phyloP scores from a whole-genome alignment of 495 filamentous ascomycete genomes.

The Chaetomium cochliodes region DNA sequence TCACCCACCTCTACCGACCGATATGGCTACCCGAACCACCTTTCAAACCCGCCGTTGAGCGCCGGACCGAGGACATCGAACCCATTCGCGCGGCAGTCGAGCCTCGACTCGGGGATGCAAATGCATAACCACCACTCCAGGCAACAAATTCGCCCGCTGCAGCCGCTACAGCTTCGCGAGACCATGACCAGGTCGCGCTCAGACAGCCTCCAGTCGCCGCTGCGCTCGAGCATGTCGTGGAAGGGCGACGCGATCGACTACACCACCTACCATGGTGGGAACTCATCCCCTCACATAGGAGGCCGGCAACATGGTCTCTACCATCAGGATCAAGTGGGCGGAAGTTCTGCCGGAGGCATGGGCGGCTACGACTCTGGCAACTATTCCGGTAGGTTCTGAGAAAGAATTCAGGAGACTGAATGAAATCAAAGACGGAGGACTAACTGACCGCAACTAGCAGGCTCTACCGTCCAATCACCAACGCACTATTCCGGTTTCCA shows the following conservation, averaged over 20 bases:
- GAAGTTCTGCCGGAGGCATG: conserved; percentile 29
- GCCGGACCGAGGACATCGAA: conserved; percentile 54
- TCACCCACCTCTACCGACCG: conserved; percentile 52
- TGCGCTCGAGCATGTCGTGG: conserved; percentile 62
- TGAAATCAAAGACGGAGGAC: too few relatives aligned
- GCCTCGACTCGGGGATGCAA: conserved; percentile 48
- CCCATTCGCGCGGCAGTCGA: conserved; percentile 54
- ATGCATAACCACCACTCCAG: conserved; percentile 43
- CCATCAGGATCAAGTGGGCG: conserved; percentile 34
- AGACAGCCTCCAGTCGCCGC: conserved; percentile 58
- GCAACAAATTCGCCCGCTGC: conserved; percentile 51
- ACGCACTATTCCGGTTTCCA: conserved; percentile 45
- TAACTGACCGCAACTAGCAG: conserved; percentile 25
- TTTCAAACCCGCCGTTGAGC: conserved; percentile 47
- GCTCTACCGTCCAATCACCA: conserved; percentile 49
- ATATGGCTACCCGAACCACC: conserved; percentile 52
- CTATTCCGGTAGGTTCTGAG: conserved; percentile 50
- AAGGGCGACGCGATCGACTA: conserved; percentile 60
- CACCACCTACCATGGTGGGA: conserved; percentile 44
- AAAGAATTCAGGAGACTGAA: neutral
- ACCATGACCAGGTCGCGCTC: conserved; percentile 58
- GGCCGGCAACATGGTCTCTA: conserved; percentile 43
- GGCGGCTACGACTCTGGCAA: conserved; percentile 51
- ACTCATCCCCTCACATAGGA: conserved; percentile 46
- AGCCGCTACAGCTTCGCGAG: conserved; percentile 60